Percentiles rank a stretch among this genome's conserved stretches.
These are phyloP conservation scores for Nakaseomyces delphensis DNA, from an alignment of 1,139 yeast genomes.

Conservation along the genomic window DNA sequence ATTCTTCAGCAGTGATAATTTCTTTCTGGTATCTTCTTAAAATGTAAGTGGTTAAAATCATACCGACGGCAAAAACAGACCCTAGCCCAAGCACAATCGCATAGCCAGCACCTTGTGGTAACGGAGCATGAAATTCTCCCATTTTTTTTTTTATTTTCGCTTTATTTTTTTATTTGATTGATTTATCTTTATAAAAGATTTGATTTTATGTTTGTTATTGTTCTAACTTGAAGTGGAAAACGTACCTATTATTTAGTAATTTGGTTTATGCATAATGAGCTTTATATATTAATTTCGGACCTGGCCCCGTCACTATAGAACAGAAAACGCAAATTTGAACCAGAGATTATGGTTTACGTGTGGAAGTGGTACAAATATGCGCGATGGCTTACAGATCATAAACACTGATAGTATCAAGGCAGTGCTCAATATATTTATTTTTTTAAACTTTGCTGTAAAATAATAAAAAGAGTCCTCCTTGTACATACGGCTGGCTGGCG, in stretches of 20 bases:
- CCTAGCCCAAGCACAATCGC: conserved; percentile 88
- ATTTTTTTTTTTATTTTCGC: conserved; percentile 6
- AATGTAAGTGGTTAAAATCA: conserved; percentile 64
- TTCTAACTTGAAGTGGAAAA: too few relatives aligned
- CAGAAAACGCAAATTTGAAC: conserved; percentile 2
- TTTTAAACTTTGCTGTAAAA: too few relatives aligned
- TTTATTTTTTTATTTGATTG: background rate
- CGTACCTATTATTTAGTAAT: too few relatives aligned
- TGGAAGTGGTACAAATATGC: background rate
- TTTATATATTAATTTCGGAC: too few relatives aligned
- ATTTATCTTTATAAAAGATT: background rate
- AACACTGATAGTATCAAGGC: too few relatives aligned
- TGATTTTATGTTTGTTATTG: background rate
- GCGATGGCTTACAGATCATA: too few relatives aligned
- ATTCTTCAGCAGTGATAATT: conserved; percentile 80
- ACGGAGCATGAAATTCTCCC: conserved; percentile 29
- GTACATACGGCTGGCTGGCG: too few relatives aligned
- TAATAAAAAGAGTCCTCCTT: too few relatives aligned
- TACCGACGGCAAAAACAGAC: conserved; percentile 65
- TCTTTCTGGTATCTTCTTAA: conserved; percentile 71
- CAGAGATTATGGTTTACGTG: too few relatives aligned
- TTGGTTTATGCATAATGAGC: too few relatives aligned
- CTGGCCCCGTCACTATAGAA: too few relatives aligned
- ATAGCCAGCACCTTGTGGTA: conserved; percentile 81
- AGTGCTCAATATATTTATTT: too few relatives aligned